A percentile compares a stretch with the other conserved stretches of the same genome.
These are phyloP conservation scores for Dactylellina cionopaga DNA, from an alignment of 2,329 filamentous ascomycete species.

Conservation along the genomic window DNA sequence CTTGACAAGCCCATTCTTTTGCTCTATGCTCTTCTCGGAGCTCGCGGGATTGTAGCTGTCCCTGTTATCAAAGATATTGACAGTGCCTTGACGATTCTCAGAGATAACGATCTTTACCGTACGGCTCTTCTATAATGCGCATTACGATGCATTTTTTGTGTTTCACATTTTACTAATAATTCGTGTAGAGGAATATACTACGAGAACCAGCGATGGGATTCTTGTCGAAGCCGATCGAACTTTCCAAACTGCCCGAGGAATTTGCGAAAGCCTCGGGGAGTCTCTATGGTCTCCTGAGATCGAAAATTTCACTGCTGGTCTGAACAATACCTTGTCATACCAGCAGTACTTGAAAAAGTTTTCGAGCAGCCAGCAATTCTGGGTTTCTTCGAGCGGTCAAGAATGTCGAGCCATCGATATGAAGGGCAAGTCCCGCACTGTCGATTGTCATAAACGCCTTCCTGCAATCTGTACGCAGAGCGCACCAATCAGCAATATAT, in stretches of 20 bases:
- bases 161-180: neutral
- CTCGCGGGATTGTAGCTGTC: neutral
- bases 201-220: slow-evolving; percentile 10
- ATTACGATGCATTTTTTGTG: neutral
- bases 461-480: slow-evolving; percentile 63
- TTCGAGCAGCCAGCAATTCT: slow-evolving; percentile 14
- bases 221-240: slow-evolving; percentile 9
- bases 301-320: slow-evolving; percentile 19
- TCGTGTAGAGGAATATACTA: slow-evolving; percentile 19
- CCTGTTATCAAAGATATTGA: slow-evolving; percentile 2
- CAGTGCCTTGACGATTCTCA: slow-evolving; percentile 26
- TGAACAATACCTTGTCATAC: slow-evolving; percentile 34
- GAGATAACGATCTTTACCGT: slow-evolving; percentile 38
- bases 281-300: slow-evolving; percentile 20
- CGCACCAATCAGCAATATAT: slow-evolving; percentile 61
- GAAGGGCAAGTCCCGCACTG: slow-evolving; percentile 55
- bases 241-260: neutral
- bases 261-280: slow-evolving; percentile 18
- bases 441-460: slow-evolving; percentile 54
- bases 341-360: slow-evolving; percentile 33
- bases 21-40: neutral
- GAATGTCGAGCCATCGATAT: slow-evolving; percentile 57
- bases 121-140: neutral
- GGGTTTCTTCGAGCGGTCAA: slow-evolving; percentile 4
- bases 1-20: neutral